Percentiles rank a stretch among this genome's conserved stretches.
Conservation (phyloP, 352 stramenopile genomes). For the Halophytophthora polymorphica region DNA sequence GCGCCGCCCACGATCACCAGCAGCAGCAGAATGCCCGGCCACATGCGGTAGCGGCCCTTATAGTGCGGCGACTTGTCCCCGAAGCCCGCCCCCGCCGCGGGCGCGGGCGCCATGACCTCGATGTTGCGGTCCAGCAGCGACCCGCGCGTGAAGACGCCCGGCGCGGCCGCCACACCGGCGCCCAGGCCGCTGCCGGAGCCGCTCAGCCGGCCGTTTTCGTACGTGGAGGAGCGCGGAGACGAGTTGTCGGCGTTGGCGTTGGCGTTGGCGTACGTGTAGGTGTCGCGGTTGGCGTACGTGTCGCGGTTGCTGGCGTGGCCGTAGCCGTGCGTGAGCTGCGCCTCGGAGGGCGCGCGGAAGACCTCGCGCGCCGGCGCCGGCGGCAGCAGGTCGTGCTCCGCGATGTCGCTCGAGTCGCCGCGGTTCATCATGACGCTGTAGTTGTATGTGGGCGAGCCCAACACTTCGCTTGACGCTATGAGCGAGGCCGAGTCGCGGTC, state of each 20-base stretch:
- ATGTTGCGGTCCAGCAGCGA: constrained; percentile 53
- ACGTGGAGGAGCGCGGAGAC: constrained; percentile 4
- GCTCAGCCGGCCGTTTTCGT: neutral
- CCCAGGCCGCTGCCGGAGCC: constrained; percentile 7
- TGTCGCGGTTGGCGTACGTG: constrained; percentile 1
- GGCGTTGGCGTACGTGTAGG: constrained; percentile 3
- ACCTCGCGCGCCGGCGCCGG: constrained; percentile 20
- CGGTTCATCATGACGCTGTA: constrained; percentile 22
- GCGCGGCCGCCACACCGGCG: constrained; percentile 1
- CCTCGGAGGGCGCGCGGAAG: constrained; percentile 19
- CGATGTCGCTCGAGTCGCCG: constrained; percentile 15
- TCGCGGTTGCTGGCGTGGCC: constrained; percentile 1
- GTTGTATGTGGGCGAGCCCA: constrained; percentile 11
- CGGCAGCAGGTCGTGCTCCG: constrained; percentile 17
- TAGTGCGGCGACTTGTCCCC: constrained; percentile 30
- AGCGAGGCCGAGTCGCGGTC: constrained; percentile 6
- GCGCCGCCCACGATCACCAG: constrained; percentile 31
- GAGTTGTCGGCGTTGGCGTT: constrained; percentile 10
- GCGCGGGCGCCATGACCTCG: constrained; percentile 23
- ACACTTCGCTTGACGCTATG: constrained; percentile 12
- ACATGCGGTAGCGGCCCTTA: constrained; percentile 54
- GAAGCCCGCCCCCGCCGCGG: constrained; percentile 5
- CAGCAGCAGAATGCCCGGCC: constrained; percentile 42
- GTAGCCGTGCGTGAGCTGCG: constrained; percentile 15
- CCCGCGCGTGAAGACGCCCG: constrained; percentile 36